Evolutionary conservation across 805 yeast species (phyloP), one percentile per base, ranked within the genome.

Genomic region (Metschnikowia dekortorum): DNA sequence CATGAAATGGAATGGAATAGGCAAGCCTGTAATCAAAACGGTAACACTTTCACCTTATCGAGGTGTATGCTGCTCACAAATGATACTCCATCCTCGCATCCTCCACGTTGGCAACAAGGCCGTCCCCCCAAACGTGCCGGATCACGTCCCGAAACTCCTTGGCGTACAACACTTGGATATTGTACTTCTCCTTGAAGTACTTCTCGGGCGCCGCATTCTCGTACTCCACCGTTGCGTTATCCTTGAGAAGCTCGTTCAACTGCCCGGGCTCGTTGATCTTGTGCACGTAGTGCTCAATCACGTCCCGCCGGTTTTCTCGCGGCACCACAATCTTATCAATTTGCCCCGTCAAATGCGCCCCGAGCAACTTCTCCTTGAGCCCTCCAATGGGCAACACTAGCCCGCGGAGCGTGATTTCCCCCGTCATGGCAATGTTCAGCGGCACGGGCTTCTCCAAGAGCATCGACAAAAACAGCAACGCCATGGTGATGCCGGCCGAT

Each of bases 351-450:
- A 87, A 73, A 59, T 87, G 90, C 0, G 94, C 94, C 2, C 94
- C 94, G 18, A 85, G 71, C 37, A 87, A 68, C 65, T 87, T 87
- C 66, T 87, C 96, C 48, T 83, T 79, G 29, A 87, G 74, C 0
- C 96, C 96, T 5, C 96, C 96, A 56, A 88, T 87, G 7, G 91
- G 91, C 41, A 88, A 70, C 0, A 88, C 85, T 56, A 84, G 74
- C 6, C 96, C 96, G 39, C 92, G 70, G 4, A 88, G 73, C 0
- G 94, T 86, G 53, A 87, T 83, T 64, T 87, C 96, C 6, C 96
- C 96, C 1, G 96, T 88, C 94, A 88, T 85, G 46, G 95, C 95
- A 45, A 85, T 70, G 46, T 72, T 69, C 11, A 62, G 59, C 0
- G 76, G 74, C 6, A 76, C 75, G 1, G 79, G 76, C 46, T 68